phyloP scores from a whole-genome alignment of 345 rosid species.

The Eucalyptus erythrocorys region DNA sequence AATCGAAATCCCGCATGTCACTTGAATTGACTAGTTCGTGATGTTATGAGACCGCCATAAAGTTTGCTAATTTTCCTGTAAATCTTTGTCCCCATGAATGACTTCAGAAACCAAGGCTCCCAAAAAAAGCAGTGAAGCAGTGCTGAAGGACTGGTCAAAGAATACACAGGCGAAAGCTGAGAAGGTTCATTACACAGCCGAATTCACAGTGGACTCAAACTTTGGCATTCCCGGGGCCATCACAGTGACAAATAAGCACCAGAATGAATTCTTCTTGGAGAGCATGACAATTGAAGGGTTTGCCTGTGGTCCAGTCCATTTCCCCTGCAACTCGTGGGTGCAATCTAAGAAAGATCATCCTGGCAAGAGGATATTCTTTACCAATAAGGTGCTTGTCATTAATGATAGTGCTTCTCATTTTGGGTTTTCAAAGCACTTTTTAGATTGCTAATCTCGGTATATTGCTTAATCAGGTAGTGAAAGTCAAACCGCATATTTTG shows the following conservation, averaged over 20 bases:
- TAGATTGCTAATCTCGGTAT: not conserved
- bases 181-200: slow-evolving; percentile 80
- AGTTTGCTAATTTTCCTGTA: not conserved
- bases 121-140: slow-evolving; percentile 72
- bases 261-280: slow-evolving; percentile 81
- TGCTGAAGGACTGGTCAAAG: slow-evolving; percentile 75
- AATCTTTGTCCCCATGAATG: not conserved
- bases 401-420: not conserved
- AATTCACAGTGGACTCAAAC: slow-evolving; percentile 55
- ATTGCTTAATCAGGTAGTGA: not conserved
- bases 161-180: slow-evolving; percentile 67
- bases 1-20: not conserved
- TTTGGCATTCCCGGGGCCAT: slow-evolving; percentile 92
- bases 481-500: not conserved
- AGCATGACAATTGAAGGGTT: slow-evolving; percentile 82
- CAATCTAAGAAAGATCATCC: slow-evolving; percentile 65
- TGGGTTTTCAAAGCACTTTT: not conserved
- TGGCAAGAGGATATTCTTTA: slow-evolving; percentile 61
- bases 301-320: slow-evolving; percentile 74
- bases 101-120: slow-evolving; percentile 59
- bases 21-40: not conserved
- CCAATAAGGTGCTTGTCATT: slow-evolving; percentile 50
- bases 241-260: slow-evolving; percentile 77
- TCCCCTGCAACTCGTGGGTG: slow-evolving; percentile 96
- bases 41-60: not conserved